These are phyloP conservation scores for Ramaria sp. DNA, from an alignment of 768 basidiomycete genomes.

Conservation along the genomic window DNA sequence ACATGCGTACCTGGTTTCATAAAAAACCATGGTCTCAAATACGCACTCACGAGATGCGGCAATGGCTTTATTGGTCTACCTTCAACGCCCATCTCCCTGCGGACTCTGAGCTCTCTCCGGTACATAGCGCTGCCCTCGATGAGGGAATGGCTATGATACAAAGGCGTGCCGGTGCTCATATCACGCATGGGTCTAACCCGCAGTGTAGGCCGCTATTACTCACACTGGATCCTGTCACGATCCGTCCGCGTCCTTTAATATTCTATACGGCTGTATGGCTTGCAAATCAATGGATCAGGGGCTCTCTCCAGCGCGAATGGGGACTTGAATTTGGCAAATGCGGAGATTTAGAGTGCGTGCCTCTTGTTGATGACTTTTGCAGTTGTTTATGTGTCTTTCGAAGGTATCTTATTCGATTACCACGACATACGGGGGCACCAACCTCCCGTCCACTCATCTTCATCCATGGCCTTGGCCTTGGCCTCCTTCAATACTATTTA, in stretches of 20 bases:
- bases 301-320: conserved; percentile 32
- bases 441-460: conserved; percentile 66
- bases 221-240: conserved; percentile 67
- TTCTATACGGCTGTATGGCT: conserved; percentile 47
- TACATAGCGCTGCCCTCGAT: conserved; percentile 41
- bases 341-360: conserved; percentile 60
- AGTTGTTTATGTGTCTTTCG: not conserved
- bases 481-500: conserved; percentile 59
- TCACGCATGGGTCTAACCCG: conserved; percentile 52
- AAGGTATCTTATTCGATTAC: conserved; percentile 69
- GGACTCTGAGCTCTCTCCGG: conserved; percentile 32
- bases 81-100: conserved; percentile 58
- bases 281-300: conserved; percentile 38
- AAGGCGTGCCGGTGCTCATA: conserved; percentile 54
- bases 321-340: conserved; percentile 34
- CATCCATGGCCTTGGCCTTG: conserved; percentile 83
- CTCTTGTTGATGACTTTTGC: not conserved
- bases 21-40: conserved; percentile 67
- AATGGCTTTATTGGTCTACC: conserved; percentile 80
- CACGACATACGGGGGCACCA: conserved; percentile 25
- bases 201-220: conserved; percentile 47
- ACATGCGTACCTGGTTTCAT: conserved; percentile 58
- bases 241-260: conserved; percentile 55
- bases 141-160: conserved; percentile 54
- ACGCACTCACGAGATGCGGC: conserved; percentile 46